Percentiles rank a stretch among this genome's conserved stretches.
Evolutionary conservation across 1,284 basidiomycete genomes (phyloP).

Genomic region (Austroboletus novae-zelandiae): DNA sequence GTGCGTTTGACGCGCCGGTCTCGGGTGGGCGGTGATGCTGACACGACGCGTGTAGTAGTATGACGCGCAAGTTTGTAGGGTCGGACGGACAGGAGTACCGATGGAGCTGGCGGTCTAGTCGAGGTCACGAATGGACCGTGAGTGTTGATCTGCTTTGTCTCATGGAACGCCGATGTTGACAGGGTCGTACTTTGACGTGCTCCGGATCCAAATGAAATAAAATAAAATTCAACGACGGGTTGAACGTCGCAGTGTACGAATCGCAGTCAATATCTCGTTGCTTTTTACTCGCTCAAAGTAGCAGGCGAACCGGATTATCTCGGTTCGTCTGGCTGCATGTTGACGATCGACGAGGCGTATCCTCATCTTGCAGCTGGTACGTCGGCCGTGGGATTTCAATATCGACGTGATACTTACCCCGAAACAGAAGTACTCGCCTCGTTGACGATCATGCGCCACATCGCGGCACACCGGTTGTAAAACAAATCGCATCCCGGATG

Average conservation of each 20-base stretch:
- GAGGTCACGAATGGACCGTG: constrained; percentile 61
- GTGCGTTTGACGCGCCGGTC: constrained; percentile 27
- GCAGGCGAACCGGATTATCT: constrained; percentile 53
- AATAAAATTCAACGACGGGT: neutral
- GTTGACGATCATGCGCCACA: constrained; percentile 64
- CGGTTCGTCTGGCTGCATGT: constrained; percentile 55
- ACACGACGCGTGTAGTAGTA: constrained; percentile 24
- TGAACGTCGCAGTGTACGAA: constrained; percentile 49
- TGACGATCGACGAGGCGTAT: constrained; percentile 62
- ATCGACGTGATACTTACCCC: neutral
- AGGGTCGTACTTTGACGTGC: neutral
- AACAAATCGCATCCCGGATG: neutral
- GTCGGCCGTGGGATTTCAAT: constrained; percentile 1
- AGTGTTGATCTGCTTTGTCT: constrained; percentile 17
- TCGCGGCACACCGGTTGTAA: constrained; percentile 48
- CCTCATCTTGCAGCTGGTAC: constrained; percentile 52
- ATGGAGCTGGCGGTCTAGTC: constrained; percentile 49
- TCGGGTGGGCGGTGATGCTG: neutral
- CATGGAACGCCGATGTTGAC: neutral
- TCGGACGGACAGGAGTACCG: constrained; percentile 58
- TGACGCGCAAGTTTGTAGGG: constrained; percentile 50
- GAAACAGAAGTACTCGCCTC: constrained; percentile 56
- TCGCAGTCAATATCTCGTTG: constrained; percentile 47
- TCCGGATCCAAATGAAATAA: neutral
- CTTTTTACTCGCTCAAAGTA: constrained; percentile 56